These are phyloP conservation scores for Ophiocordyceps polyrhachis-furcata DNA, from an alignment of 2,329 filamentous ascomycete genomes.

Conservation along the genomic window DNA sequence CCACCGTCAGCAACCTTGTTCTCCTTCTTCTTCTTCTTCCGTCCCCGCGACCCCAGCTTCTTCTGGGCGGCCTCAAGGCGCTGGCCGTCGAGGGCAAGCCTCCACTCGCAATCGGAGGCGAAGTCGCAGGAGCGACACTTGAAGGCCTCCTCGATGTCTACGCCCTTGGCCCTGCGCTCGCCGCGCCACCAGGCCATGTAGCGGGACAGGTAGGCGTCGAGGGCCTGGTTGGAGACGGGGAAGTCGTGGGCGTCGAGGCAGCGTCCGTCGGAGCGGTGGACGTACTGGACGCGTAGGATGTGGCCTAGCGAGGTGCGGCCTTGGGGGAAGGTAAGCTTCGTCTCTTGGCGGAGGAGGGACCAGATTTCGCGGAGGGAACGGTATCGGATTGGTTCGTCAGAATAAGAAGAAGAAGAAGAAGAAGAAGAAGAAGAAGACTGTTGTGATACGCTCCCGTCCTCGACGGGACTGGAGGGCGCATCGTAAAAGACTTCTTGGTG, in stretches of 20 bases:
- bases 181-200: constrained; percentile 85
- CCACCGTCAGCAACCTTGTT: not conserved
- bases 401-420: too few species aligned
- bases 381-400: constrained; percentile 23
- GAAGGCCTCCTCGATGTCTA: constrained; percentile 67
- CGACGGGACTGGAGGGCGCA: constrained; percentile 14
- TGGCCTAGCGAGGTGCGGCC: constrained; percentile 28
- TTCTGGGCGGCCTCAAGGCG: not conserved
- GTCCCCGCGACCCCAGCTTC: not conserved
- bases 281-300: constrained; percentile 35
- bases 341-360: constrained; percentile 24
- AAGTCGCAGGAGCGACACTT: constrained; percentile 83
- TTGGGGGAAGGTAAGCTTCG: constrained; percentile 32
- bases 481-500: constrained; percentile 48
- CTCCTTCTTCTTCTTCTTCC: not conserved
- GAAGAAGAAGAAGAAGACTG: too few species aligned
- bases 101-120: constrained; percentile 59
- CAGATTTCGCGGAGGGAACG: constrained; percentile 27
- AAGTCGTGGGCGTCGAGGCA: constrained; percentile 40
- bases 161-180: constrained; percentile 50
- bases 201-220: constrained; percentile 47
- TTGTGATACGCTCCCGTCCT: not conserved
- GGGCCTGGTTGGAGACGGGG: constrained; percentile 41
- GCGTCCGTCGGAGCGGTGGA: constrained; percentile 30
- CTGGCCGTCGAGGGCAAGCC: constrained; percentile 48